Percentiles rank a stretch among this genome's conserved stretches.
These are phyloP conservation scores for Aureobasidium zeae DNA, from an alignment of 2,329 filamentous ascomycete genomes.

Conservation along the genomic window DNA sequence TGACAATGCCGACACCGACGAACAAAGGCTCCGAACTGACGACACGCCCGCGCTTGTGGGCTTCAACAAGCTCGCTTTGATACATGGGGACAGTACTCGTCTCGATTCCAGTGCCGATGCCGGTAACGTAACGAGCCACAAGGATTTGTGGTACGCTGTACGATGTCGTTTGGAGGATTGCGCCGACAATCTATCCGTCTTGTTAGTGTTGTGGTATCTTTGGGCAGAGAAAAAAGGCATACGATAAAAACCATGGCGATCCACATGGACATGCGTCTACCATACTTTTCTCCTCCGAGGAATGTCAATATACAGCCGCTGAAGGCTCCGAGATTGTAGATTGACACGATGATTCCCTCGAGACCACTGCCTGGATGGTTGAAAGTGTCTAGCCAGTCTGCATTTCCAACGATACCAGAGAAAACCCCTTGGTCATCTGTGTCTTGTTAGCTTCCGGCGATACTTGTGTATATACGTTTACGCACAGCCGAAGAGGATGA, in stretches of 20 bases:
- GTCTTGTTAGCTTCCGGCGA: not conserved
- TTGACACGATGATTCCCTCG: conserved; percentile 36
- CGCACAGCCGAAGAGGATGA: conserved; percentile 27
- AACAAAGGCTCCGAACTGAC: conserved; percentile 29
- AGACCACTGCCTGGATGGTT: conserved; percentile 30
- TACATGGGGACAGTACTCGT: conserved; percentile 40
- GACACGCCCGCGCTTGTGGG: conserved; percentile 26
- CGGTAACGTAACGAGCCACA: conserved; percentile 40
- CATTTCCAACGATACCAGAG: conserved; percentile 35
- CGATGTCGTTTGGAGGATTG: conserved; percentile 37
- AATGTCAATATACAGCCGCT: conserved; percentile 32
- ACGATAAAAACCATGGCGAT: conserved; percentile 36
- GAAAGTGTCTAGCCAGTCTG: conserved; percentile 33
- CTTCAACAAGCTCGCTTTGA: conserved; percentile 28
- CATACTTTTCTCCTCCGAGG: conserved; percentile 30
- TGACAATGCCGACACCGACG: conserved; percentile 28
- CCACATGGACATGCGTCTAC: conserved; percentile 33
- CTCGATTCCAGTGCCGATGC: conserved; percentile 38
- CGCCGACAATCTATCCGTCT: conserved; percentile 30
- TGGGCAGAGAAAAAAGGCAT: conserved; percentile 15
- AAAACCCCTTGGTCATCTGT: conserved; percentile 28
- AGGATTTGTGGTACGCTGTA: conserved; percentile 38
- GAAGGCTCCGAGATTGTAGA: conserved; percentile 33
- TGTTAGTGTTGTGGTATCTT: conserved; percentile 10
- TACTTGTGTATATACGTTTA: conserved; percentile 16